A percentile compares a stretch with the other conserved stretches of the same genome.
Conservation (phyloP, 2,329 filamentous ascomycete species). For the Ophiostoma triangulosporum region DNA sequence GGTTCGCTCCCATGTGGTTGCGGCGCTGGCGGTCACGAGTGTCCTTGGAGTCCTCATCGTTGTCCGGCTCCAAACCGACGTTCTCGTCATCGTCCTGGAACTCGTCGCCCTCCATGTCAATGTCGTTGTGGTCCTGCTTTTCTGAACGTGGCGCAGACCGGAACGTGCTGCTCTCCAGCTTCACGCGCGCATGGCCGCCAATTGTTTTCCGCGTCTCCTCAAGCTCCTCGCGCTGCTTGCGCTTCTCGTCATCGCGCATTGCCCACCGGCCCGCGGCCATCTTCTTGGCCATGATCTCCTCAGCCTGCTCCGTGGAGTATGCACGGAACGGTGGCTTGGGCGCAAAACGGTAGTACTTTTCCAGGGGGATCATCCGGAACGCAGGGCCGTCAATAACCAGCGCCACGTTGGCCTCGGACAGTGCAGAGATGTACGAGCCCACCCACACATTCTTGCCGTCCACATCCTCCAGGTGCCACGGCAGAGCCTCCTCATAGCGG, state of each 20-base stretch:
- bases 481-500: conserved; percentile 88
- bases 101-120: conserved; percentile 54
- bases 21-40: conserved; percentile 60
- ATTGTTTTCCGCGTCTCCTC: conserved; percentile 42
- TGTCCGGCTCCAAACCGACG: conserved; percentile 58
- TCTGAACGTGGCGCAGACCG: conserved; percentile 47
- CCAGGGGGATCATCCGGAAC: conserved; percentile 78
- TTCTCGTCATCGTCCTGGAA: conserved; percentile 87
- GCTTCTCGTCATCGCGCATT: conserved; percentile 51
- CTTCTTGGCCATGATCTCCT: conserved; percentile 70
- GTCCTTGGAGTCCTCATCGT: conserved; percentile 68
- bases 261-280: conserved; percentile 68
- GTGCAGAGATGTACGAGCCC: conserved; percentile 75
- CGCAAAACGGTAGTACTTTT: conserved; percentile 89
- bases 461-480: conserved; percentile 94
- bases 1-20: conserved; percentile 74
- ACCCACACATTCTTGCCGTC: conserved; percentile 93
- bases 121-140: conserved; percentile 56
- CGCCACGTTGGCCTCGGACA: conserved; percentile 76
- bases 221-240: conserved; percentile 44
- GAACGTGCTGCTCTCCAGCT: conserved; percentile 54
- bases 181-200: conserved; percentile 45
- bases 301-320: conserved; percentile 71
- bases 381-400: conserved; percentile 55
- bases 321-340: conserved; percentile 67